A percentile compares a stretch with the other conserved stretches of the same genome.
Evolutionary conservation across 148 eudicot species (phyloP).

Genomic region (Dianthus caryophyllus): DNA sequence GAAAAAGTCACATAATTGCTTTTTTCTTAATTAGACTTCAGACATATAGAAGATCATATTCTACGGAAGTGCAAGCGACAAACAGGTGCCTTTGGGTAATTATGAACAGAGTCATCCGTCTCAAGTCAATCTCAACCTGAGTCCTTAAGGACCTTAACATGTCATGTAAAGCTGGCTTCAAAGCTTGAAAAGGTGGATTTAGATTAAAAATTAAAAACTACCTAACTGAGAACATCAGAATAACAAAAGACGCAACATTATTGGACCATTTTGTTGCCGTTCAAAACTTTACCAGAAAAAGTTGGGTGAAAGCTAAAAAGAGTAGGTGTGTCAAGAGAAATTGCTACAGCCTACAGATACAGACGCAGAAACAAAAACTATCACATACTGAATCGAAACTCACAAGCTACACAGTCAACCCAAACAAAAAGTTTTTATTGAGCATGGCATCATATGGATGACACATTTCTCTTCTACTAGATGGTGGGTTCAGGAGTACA

Average conservation of each 20-base stretch:
- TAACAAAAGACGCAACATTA: not conserved
- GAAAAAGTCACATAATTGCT: not conserved
- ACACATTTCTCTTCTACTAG: not conserved
- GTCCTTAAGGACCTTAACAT: not conserved
- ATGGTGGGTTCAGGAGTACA: constrained; percentile 13
- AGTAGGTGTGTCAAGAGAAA: not conserved
- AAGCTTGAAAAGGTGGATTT: not conserved
- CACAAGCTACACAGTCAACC: not conserved
- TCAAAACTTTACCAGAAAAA: not conserved
- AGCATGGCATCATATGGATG: not conserved
- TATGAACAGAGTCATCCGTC: not conserved
- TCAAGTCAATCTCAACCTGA: not conserved
- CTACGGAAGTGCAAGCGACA: not conserved
- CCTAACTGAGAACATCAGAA: not conserved
- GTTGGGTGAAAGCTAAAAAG: not conserved
- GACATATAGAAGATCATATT: constrained; percentile 9
- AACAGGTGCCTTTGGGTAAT: not conserved
- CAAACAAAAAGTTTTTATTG: not conserved
- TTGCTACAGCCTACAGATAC: not conserved
- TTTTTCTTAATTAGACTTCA: constrained; percentile 1
- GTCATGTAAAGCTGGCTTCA: not conserved
- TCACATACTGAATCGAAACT: not conserved
- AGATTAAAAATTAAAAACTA: not conserved
- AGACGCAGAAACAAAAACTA: too few relatives aligned
- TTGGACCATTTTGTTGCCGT: not conserved